Evolutionary conservation across 2,329 filamentous ascomycete species (phyloP), one percentile per base, ranked within the genome.

Genomic region (Cadophora luteo-olivacea): DNA sequence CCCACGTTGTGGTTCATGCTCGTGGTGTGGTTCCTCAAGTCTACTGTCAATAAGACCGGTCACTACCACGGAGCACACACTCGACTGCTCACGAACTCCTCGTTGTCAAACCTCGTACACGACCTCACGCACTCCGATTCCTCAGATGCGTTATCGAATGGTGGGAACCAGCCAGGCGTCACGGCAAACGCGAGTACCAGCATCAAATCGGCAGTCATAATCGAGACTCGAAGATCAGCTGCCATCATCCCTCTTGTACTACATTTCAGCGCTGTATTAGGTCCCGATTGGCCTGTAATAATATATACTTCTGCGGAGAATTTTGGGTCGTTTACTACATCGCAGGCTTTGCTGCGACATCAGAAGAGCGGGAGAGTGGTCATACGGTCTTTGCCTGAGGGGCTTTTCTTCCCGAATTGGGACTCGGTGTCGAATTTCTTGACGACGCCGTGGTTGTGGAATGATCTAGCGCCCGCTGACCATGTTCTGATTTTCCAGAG

Each of bases 261-360:
- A 32, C 80, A 81, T 67, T 82, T 80, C 74, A 75, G 77, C 33
- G 70, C 77, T 16, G 77, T 81, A 0, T 78, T 84, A 5, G 82
- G 82, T 0, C 81, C 82, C 24, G 71, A 75, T 32, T 84, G 82
- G 82, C 81, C 81, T 8, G 76, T 84, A 36, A 76, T 83, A 29
- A 78, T 83, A 61, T 82, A 80, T 70, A 84, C 82, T 0, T 67
- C 69, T 0, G 69, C 67, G 16, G 72, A 74, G 54, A 75, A 76
- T 58, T 72, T 75, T 24, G 72, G 72, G 4, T 70, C 72, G 32
- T 77, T 78, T 38, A 77, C 73, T 67, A 74, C 77, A n/a, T 80
- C 79, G 1, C 75, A 79, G 1, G 70, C 80, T 9, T 79, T 82
- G 66, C 72, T 75, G 7, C 81, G 81, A 8, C 76, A 79, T 29